Evolutionary conservation across 257 asterid genomes (phyloP).

Genomic region (Solanum arcanum): DNA sequence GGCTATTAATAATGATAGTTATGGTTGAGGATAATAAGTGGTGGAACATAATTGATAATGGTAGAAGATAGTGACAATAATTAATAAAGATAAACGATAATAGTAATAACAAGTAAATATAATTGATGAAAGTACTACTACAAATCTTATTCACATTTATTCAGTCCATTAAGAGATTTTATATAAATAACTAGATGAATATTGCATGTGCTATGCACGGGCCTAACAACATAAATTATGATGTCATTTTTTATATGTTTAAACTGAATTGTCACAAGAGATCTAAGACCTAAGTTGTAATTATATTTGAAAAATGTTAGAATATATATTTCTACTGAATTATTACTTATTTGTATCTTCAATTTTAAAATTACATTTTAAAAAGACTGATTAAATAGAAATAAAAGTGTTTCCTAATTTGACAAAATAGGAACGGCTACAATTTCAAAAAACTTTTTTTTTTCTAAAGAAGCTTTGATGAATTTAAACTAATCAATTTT

Average conservation of each 20-base stretch:
- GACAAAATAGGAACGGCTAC: neutral
- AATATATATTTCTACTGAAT: neutral
- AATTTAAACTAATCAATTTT: neutral
- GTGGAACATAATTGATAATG: neutral
- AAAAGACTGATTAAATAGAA: neutral
- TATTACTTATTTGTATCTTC: neutral
- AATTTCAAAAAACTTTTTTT: neutral
- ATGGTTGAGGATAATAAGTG: neutral
- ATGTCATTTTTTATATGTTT: too few relatives aligned
- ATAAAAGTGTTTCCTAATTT: neutral
- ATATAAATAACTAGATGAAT: neutral
- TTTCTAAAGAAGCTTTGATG: neutral
- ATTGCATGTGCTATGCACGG: too few relatives aligned
- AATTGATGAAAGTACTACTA: too few relatives aligned
- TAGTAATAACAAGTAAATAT: neutral
- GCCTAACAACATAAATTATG: too few relatives aligned
- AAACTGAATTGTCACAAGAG: too few relatives aligned
- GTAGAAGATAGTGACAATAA: accelerated
- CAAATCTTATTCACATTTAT: too few relatives aligned
- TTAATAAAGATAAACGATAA: neutral
- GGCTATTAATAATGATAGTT: neutral
- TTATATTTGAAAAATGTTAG: too few relatives aligned
- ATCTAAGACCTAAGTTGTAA: too few relatives aligned
- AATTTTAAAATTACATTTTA: neutral
- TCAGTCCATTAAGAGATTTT: neutral